These are phyloP conservation scores for Moniliella sp. DNA, from an alignment of 1,284 basidiomycete species.

Conservation along the genomic window DNA sequence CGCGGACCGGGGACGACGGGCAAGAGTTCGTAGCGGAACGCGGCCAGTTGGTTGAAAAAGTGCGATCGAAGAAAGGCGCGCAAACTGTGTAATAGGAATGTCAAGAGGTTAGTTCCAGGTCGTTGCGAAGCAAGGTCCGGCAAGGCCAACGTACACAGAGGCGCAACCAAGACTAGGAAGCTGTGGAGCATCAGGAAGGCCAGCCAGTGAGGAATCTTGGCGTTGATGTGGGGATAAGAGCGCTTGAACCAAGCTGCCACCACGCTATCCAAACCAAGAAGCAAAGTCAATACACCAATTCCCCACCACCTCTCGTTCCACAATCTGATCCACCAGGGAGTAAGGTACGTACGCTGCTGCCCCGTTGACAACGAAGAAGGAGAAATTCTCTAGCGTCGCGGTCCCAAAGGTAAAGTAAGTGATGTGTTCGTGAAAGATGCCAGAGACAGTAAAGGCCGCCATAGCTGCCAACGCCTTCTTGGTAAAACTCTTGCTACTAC, in stretches of 20 bases:
- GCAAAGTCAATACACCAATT: not conserved
- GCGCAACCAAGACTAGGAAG: conserved; percentile 17
- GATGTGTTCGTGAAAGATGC: conserved; percentile 25
- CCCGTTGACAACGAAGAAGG: conserved; percentile 29
- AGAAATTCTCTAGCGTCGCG: conserved; percentile 24
- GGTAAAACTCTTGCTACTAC: conserved; percentile 9
- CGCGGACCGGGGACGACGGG: conserved; percentile 9
- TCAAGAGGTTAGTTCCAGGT: not conserved
- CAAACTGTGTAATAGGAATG: conserved; percentile 7
- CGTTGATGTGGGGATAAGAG: conserved; percentile 14
- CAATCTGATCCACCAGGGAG: not conserved
- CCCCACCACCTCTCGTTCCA: not conserved
- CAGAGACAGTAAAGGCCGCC: conserved; percentile 14
- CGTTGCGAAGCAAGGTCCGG: not conserved
- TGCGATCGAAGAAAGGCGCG: conserved; percentile 16
- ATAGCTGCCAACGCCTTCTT: conserved; percentile 22
- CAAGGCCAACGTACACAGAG: conserved; percentile 7
- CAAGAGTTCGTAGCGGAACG: conserved; percentile 18
- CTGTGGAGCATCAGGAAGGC: conserved; percentile 16
- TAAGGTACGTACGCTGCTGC: conserved; percentile 7
- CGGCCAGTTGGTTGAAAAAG: conserved; percentile 23
- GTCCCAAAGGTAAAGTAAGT: conserved; percentile 19
- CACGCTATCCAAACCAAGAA: conserved; percentile 4
- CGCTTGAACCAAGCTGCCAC: conserved; percentile 19
- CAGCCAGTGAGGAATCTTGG: conserved; percentile 14